Base-by-base conservation (phyloP, 371 early-diverging fungal species). In the Mucor saturninus region DNA sequence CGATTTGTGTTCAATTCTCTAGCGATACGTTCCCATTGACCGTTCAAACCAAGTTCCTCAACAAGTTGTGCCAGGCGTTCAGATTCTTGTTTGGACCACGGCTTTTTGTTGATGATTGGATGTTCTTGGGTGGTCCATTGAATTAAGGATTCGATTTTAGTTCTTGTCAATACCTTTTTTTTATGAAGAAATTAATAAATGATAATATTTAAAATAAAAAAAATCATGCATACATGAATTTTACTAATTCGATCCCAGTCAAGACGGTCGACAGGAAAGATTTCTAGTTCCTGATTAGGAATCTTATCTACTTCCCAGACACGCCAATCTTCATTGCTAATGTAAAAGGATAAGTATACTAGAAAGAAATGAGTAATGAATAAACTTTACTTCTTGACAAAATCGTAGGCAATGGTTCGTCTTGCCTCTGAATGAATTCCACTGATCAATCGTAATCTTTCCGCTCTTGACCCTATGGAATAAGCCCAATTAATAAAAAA, bases 71-170 rank as follows among this genome's bases (percentile, higher is more conserved):
- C 65, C 32, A 93, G 70, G 29, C 67, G 64, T 31, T 64, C 49
- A 14, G 83, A 70, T 68, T 93, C 94, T 29, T 68, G 56, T 29
- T 74, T 76, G 2, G 84, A 71, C 92, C 92, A 93, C 13, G 83
- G 84, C 45, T 65, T 75, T 59, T 88, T 88, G 71, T 92, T 93
- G 72, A 93, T 91, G 6, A 78, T 77, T 2, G 94, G 94, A 69
- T 93, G 93, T 52, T 90, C 93, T 56, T 89, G 90, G n/a, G 86
- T 85, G 5, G 90, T 89, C 93, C 93, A 93, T 63, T 90, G 92
- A 50, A 92, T 93, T 37, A 86, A 75, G 57, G 93, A 93, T 71
- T 93, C 91, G 13, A 72, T 79, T 1, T 90, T 73, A 13, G 83
- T 82, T 56, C 89, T 76, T 31, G 86, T 76, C 14, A 75, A 84